A percentile compares a stretch with the other conserved stretches of the same genome.
Conservation (phyloP, 768 basidiomycete species). For the Termitomyces bulborhizus region DNA sequence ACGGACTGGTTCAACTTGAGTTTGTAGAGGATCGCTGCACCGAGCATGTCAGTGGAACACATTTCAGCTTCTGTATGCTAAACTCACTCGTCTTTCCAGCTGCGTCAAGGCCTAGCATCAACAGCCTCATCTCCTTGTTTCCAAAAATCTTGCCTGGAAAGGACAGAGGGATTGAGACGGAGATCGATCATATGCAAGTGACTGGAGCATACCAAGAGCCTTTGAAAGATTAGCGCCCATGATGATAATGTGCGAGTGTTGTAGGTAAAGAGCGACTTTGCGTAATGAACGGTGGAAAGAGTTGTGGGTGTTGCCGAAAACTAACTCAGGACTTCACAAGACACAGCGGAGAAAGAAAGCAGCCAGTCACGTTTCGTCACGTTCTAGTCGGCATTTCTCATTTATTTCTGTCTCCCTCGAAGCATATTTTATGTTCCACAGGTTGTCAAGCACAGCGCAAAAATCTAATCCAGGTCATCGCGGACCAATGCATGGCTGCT, state of each 20-base stretch:
- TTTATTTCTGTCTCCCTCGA: too few species aligned
- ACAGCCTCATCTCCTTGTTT: slow-evolving; percentile 97
- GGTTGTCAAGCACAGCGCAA: too few species aligned
- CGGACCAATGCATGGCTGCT: neutral
- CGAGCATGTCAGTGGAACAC: slow-evolving; percentile 5
- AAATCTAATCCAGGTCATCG: neutral
- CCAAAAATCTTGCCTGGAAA: slow-evolving; percentile 83
- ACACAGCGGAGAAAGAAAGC: slow-evolving; percentile 8
- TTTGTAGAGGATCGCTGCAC: slow-evolving; percentile 93
- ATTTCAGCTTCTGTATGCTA: neutral
- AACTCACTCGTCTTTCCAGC: slow-evolving; percentile 95
- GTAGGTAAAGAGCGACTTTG: slow-evolving; percentile 61
- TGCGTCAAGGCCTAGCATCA: slow-evolving; percentile 97
- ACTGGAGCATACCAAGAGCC: slow-evolving; percentile 52
- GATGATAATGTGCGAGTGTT: slow-evolving; percentile 23
- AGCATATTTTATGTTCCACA: neutral
- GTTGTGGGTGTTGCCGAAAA: slow-evolving; percentile 13
- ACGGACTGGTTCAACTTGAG: slow-evolving; percentile 98
- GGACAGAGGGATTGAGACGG: slow-evolving; percentile 2
- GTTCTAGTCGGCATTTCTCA: neutral
- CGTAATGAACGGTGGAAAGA: slow-evolving; percentile 18
- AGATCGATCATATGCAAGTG: slow-evolving; percentile 5
- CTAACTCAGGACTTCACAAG: slow-evolving; percentile 6
- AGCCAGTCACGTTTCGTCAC: slow-evolving; percentile 10
- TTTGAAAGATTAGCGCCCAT: slow-evolving; percentile 91